phyloP scores from a whole-genome alignment of 1,284 basidiomycete genomes.

The Cutaneotrichosporon dermatis region DNA sequence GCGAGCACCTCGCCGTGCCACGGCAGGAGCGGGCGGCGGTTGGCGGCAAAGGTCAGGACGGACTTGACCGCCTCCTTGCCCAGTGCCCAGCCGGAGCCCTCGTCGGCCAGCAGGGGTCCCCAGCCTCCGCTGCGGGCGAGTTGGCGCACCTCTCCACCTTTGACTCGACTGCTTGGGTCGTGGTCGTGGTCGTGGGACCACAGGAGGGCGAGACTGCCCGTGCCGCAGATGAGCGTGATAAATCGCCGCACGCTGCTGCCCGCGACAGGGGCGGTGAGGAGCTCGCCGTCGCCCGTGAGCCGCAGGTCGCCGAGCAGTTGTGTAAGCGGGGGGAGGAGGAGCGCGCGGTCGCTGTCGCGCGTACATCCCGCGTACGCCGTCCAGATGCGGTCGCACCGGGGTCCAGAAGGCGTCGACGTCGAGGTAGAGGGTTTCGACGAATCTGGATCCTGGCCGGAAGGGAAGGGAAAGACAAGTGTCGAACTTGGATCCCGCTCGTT shows the following conservation, averaged over 20 bases:
- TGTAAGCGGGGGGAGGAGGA: slow-evolving; percentile 3
- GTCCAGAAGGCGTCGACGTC: too few relatives aligned
- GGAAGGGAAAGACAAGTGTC: not conserved
- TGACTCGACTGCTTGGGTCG: too few relatives aligned
- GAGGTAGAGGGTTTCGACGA: too few relatives aligned
- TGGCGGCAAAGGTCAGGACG: slow-evolving; percentile 16
- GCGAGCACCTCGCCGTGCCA: slow-evolving; percentile 13
- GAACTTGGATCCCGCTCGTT: not conserved
- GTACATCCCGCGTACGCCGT: slow-evolving; percentile 18
- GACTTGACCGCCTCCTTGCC: slow-evolving; percentile 14
- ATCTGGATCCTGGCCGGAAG: too few relatives aligned
- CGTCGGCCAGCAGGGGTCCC: slow-evolving; percentile 20
- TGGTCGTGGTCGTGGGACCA: slow-evolving; percentile 4
- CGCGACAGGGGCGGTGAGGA: slow-evolving; percentile 11
- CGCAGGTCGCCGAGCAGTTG: slow-evolving; percentile 4
- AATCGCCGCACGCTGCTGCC: not conserved
- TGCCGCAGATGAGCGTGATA: slow-evolving; percentile 19
- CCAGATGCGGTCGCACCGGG: slow-evolving; percentile 11
- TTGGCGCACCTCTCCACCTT: not conserved
- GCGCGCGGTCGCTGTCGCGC: slow-evolving; percentile 12
- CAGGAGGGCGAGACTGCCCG: slow-evolving; percentile 10
- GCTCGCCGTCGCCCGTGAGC: slow-evolving; percentile 18
- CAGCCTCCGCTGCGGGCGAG: slow-evolving; percentile 14
- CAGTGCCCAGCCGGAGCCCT: slow-evolving; percentile 17
- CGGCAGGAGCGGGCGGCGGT: not conserved